These are phyloP conservation scores for Verbascum thapsus DNA, from an alignment of 257 asterid species.

Conservation along the genomic window DNA sequence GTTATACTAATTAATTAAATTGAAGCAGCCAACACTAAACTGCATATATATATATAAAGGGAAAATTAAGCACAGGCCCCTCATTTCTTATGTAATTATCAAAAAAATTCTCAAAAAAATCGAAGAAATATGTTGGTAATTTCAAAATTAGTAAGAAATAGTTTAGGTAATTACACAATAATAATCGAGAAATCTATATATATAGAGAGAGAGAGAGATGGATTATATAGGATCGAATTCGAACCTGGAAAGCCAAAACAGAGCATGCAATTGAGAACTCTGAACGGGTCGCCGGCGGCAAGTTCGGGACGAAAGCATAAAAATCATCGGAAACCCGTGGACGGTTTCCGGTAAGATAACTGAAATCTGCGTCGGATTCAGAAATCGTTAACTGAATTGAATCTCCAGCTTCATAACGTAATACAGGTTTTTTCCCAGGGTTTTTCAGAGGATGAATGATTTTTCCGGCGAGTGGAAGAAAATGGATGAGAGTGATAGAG, in stretches of 20 bases:
- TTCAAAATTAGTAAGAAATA: no score
- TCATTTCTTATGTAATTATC: no score
- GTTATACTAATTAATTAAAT: no score
- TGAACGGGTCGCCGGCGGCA: neutral
- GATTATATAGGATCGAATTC: no score
- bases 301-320: conserved; percentile 19
- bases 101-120: no score
- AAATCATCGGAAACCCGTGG: conserved; percentile 27
- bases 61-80: no score
- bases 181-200: no score
- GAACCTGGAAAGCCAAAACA: conserved; percentile 28
- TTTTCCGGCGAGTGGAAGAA: conserved; percentile 40
- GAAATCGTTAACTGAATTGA: conserved; percentile 13
- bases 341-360: conserved; percentile 18
- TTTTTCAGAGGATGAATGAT: conserved; percentile 16
- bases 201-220: no score
- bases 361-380: conserved; percentile 31
- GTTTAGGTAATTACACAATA: no score
- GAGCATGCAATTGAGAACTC: neutral
- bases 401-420: neutral
- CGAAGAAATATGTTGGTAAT: no score
- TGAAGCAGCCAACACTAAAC: no score
- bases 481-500: conserved; percentile 25
- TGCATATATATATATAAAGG: no score
- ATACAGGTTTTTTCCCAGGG: neutral